These are phyloP conservation scores for Mortierella sp. DNA, from an alignment of 371 early-diverging fungal species.

Conservation along the genomic window DNA sequence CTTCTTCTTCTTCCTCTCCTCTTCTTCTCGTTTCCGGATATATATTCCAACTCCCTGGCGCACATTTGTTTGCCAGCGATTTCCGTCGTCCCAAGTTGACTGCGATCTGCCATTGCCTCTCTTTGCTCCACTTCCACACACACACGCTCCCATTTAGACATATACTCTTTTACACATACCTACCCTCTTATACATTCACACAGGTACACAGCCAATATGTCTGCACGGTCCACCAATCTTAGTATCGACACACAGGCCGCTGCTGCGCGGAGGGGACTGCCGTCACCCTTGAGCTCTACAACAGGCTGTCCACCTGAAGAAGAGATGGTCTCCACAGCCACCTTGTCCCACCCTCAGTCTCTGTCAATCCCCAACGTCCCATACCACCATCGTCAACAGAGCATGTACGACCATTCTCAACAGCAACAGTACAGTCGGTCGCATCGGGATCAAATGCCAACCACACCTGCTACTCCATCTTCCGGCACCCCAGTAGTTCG, in stretches of 20 bases:
- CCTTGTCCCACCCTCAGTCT: constrained; percentile 36
- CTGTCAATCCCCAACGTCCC: constrained; percentile 38
- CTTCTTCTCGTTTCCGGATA: not conserved
- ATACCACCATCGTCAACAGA: constrained; percentile 22
- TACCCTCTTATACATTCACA: constrained; percentile 19
- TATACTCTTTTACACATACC: not conserved
- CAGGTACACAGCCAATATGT: not conserved
- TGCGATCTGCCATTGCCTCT: not conserved
- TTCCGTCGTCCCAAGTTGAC: constrained; percentile 34
- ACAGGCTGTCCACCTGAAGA: constrained; percentile 27
- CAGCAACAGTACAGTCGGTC: constrained; percentile 17
- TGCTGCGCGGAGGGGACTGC: constrained; percentile 20
- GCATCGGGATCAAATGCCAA: constrained; percentile 24
- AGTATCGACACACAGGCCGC: constrained; percentile 31
- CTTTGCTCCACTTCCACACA: constrained; percentile 5
- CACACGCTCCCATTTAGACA: constrained; percentile 2
- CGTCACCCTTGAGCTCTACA: constrained; percentile 42
- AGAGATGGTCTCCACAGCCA: constrained; percentile 40
- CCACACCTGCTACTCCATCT: constrained; percentile 33
- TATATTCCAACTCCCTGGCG: constrained; percentile 15
- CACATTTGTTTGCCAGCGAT: constrained; percentile 39
- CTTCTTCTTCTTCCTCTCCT: not conserved
- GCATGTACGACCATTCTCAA: constrained; percentile 9
- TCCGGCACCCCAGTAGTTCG: constrained; percentile 29
- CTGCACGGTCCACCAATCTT: constrained; percentile 4